Evolutionary conservation across 2,329 filamentous ascomycete species (phyloP).

Genomic region (Neopestalotiopsis clavispora): DNA sequence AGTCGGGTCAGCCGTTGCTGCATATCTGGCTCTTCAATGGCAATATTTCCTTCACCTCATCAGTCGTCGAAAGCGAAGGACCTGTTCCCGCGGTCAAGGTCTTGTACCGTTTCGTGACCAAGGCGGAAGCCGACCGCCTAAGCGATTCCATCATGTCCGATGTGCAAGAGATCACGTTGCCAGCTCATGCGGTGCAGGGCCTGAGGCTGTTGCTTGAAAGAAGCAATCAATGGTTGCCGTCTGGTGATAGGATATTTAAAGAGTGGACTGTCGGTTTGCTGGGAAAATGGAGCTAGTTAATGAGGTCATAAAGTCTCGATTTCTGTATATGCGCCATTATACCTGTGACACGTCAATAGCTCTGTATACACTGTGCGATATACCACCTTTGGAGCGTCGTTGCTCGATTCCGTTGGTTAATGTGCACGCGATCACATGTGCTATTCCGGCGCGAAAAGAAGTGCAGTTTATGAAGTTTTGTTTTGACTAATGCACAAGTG

Average conservation of each 20-base stretch:
- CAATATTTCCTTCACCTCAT: constrained; percentile 58
- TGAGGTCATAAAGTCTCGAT: not conserved
- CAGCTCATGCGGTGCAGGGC: constrained; percentile 51
- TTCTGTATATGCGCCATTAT: not conserved
- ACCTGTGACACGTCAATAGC: not conserved
- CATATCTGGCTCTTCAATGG: constrained; percentile 62
- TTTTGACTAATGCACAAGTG: constrained; percentile 67
- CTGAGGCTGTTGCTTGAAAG: constrained; percentile 48
- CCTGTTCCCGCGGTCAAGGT: constrained; percentile 54
- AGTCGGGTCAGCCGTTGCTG: constrained; percentile 33
- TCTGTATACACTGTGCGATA: not conserved
- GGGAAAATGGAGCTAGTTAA: constrained; percentile 47
- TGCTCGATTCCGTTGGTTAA: not conserved
- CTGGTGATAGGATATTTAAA: constrained; percentile 60
- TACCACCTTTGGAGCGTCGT: not conserved
- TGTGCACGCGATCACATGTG: not conserved
- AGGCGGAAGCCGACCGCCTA: constrained; percentile 51
- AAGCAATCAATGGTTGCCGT: constrained; percentile 59
- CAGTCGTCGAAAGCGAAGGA: constrained; percentile 22
- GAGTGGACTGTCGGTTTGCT: constrained; percentile 73
- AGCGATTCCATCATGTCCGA: constrained; percentile 57
- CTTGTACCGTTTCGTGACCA: constrained; percentile 51
- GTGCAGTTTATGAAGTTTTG: constrained; percentile 26
- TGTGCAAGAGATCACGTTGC: constrained; percentile 64
- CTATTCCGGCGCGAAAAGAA: not conserved